Evolutionary conservation across 495 filamentous ascomycete species (phyloP).

Genomic region (Baudoinia panamericana): DNA sequence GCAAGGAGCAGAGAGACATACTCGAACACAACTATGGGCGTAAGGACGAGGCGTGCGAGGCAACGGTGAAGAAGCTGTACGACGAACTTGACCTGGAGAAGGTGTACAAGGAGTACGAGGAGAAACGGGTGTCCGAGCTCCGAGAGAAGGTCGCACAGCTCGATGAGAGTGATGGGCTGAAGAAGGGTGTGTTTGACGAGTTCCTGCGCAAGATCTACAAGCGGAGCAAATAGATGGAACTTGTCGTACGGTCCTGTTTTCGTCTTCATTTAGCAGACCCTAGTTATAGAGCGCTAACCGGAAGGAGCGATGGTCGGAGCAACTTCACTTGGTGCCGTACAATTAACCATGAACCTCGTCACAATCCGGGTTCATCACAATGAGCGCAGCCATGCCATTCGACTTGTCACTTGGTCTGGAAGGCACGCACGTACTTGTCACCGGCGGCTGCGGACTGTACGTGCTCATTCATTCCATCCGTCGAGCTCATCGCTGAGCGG

Average conservation of each 20-base stretch:
- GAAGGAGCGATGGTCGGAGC: too few relatives aligned
- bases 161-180: slow-evolving; percentile 74
- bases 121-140: slow-evolving; percentile 63
- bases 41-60: slow-evolving; percentile 70
- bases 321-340: too few relatives aligned
- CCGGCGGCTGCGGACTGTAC: slow-evolving; percentile 37
- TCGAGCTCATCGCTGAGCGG: not conserved
- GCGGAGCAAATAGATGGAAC: slow-evolving; percentile 56
- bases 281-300: too few relatives aligned
- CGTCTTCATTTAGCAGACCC: too few relatives aligned
- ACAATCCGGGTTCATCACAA: too few relatives aligned
- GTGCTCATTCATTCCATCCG: slow-evolving; percentile 21
- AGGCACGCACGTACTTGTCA: slow-evolving; percentile 37
- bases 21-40: slow-evolving; percentile 78
- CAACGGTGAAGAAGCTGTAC: slow-evolving; percentile 74
- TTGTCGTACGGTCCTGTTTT: too few relatives aligned
- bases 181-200: slow-evolving; percentile 74
- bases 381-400: slow-evolving; percentile 1
- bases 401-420: slow-evolving; percentile 25
- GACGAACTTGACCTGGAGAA: slow-evolving; percentile 69
- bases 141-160: slow-evolving; percentile 59
- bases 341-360: too few relatives aligned
- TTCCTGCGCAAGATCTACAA: slow-evolving; percentile 97
- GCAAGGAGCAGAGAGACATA: slow-evolving; percentile 65
- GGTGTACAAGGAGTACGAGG: slow-evolving; percentile 78